A percentile compares a stretch with the other conserved stretches of the same genome.
These are phyloP conservation scores for Coemansia sp. DNA, from an alignment of 371 early-diverging fungal genomes.

Conservation along the genomic window DNA sequence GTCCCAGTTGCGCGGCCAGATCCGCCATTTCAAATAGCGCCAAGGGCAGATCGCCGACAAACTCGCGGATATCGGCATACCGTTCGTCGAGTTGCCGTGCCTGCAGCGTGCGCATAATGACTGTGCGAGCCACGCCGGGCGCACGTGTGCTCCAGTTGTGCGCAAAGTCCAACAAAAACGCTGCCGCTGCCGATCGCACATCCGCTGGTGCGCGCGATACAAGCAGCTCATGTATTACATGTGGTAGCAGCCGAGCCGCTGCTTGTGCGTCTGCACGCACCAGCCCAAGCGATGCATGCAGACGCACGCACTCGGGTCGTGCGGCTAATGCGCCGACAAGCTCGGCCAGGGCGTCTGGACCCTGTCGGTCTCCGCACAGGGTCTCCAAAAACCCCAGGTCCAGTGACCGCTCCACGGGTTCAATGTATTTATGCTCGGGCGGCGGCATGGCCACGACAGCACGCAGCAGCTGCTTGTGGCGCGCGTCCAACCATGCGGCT, in stretches of 20 bases:
- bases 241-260: constrained; percentile 36
- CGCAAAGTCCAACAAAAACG: constrained; percentile 38
- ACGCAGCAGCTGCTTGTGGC: constrained; percentile 21
- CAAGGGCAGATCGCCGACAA: constrained; percentile 27
- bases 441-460: constrained; percentile 26
- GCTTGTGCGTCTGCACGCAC: constrained; percentile 26
- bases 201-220: background rate
- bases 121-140: constrained; percentile 24
- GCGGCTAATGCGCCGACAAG: constrained; percentile 30
- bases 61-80: constrained; percentile 41
- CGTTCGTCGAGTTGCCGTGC: constrained; percentile 23
- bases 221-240: constrained; percentile 22
- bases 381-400: constrained; percentile 19
- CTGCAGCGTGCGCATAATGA: constrained; percentile 25
- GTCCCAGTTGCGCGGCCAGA: constrained; percentile 27
- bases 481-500: constrained; percentile 12
- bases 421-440: background rate
- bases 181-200: constrained; percentile 22
- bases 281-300: constrained; percentile 20
- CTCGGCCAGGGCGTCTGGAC: constrained; percentile 24
- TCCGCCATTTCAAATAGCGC: constrained; percentile 45
- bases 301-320: constrained; percentile 11
- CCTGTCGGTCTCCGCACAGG: constrained; percentile 16
- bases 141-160: constrained; percentile 43
- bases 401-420: constrained; percentile 7